phyloP scores from a whole-genome alignment of 2,329 filamentous ascomycete species.

The Colletotrichum agaves region DNA sequence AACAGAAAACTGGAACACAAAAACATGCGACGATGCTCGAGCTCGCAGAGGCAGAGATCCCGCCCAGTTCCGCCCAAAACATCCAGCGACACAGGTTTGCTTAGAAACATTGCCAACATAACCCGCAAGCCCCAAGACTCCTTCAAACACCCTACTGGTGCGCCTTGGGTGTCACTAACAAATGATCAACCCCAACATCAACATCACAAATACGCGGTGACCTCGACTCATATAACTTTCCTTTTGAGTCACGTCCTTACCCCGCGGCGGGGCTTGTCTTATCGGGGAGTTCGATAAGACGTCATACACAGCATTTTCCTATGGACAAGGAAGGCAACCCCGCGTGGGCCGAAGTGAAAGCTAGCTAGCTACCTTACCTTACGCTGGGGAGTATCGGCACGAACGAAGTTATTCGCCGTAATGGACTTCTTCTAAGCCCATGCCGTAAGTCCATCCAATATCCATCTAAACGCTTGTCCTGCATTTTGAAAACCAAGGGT shows the following conservation, averaged over 20 bases:
- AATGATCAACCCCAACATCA: not conserved
- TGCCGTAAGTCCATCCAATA: not conserved
- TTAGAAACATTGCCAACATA: not conserved
- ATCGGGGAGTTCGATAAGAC: conserved; percentile 26
- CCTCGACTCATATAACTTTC: conserved; percentile 15
- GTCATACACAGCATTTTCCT: conserved; percentile 15
- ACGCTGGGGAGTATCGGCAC: conserved; percentile 1
- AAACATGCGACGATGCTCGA: not conserved
- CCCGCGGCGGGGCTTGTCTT: conserved; percentile 27
- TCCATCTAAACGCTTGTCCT: not conserved
- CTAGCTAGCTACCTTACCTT: too few species aligned
- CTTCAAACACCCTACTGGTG: not conserved
- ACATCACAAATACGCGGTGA: not conserved
- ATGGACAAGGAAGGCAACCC: not conserved
- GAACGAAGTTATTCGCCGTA: not conserved
- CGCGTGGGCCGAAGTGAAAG: not conserved
- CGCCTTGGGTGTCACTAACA: not conserved
- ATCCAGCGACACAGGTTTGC: not conserved
- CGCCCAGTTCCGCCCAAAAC: conserved; percentile 3
- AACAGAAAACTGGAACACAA: not conserved
- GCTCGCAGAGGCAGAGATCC: not conserved
- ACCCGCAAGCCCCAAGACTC: not conserved
- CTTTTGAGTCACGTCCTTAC: conserved; percentile 16
- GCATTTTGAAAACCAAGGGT: not conserved
- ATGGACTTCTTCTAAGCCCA: not conserved